A percentile compares a stretch with the other conserved stretches of the same genome.
Evolutionary conservation across 805 yeast species (phyloP).

Genomic region (Saturnispora zaruensis): DNA sequence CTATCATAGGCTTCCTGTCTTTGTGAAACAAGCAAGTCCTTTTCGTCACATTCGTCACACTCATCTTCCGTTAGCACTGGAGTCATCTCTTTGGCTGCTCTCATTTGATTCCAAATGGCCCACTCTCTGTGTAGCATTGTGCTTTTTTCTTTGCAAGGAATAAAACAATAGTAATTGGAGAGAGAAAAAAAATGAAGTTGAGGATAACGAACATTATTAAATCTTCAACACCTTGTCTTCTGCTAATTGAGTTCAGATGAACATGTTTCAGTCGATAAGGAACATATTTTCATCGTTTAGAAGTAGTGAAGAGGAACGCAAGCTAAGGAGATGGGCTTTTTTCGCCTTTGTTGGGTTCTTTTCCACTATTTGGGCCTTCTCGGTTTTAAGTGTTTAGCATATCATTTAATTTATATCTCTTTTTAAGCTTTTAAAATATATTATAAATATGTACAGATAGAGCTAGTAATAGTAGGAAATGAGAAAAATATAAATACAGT

Average conservation of each 20-base stretch:
- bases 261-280: slow-evolving; percentile 67
- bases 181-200: background rate
- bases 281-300: slow-evolving; percentile 75
- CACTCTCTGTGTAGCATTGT: slow-evolving; percentile 26
- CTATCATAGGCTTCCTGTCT: background rate
- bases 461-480: background rate
- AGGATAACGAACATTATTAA: too few relatives aligned
- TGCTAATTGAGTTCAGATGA: slow-evolving; percentile 15
- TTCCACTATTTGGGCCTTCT: slow-evolving; percentile 72
- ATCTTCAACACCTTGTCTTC: background rate
- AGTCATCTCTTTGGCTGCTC: background rate
- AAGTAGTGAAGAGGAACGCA: slow-evolving; percentile 77
- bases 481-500: background rate
- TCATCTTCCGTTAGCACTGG: background rate
- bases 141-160: background rate
- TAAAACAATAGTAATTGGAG: background rate
- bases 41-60: background rate
- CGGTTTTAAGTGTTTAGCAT: slow-evolving; percentile 61
- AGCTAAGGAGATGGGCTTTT: slow-evolving; percentile 68
- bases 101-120: slow-evolving; percentile 28
- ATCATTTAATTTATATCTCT: slow-evolving; percentile 15
- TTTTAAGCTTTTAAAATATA: background rate
- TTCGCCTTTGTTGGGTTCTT: slow-evolving; percentile 72
- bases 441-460: background rate
- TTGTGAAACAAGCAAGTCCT: background rate